Base-by-base conservation (phyloP, 2,329 filamentous ascomycete species). In the Fusarium vanettenii region DNA sequence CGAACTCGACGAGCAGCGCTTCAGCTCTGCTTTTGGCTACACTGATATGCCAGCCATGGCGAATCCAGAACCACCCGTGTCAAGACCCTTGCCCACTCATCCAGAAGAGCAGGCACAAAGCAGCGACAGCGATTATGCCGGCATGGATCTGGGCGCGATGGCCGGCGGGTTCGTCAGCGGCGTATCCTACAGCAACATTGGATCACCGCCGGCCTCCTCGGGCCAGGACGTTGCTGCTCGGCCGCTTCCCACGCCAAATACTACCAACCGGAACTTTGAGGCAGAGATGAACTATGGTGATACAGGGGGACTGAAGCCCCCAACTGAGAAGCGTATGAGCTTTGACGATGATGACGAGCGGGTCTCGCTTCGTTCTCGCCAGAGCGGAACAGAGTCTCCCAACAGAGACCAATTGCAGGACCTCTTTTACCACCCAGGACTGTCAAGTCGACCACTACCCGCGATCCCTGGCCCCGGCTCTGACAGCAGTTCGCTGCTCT, bases 341-440 rank as follows among this genome's bases (percentile, higher is more conserved):
- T 98, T 97, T 78, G 96, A 98, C 76, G 95, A 98, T 80, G 96
- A 94, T 2, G 97, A 98, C 76, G 97, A 98, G 81, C 88, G 87
- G 16, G 88, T 88, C 20, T 91, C 89, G 2, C 76, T 92, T 55
- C 83, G 89, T 80, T 87, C 89, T 9, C 89, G 84, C 66, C 87
- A 84, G 73, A 92, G 85, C 77, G 89, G 84, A 41, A 92, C 90
- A 75, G 92, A 94, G 41, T 94, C 92, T 31, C 91, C 92, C 1
- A 84, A 86, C 39, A 90, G 90, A 73, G 92, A 93, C 50, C 94
- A 95, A 66, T 94, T 95, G 71, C 94, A 93, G 20, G 97, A 98
- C 78, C 92, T 98, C 80, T 98, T 98, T 81, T 99, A 97, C 81
- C 95, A 98, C 79, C 95, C 95, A 20, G 94, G 94, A 43, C 91